Conservation (phyloP, 108 stramenopile genomes). For the Discostella stelligeroides region DNA sequence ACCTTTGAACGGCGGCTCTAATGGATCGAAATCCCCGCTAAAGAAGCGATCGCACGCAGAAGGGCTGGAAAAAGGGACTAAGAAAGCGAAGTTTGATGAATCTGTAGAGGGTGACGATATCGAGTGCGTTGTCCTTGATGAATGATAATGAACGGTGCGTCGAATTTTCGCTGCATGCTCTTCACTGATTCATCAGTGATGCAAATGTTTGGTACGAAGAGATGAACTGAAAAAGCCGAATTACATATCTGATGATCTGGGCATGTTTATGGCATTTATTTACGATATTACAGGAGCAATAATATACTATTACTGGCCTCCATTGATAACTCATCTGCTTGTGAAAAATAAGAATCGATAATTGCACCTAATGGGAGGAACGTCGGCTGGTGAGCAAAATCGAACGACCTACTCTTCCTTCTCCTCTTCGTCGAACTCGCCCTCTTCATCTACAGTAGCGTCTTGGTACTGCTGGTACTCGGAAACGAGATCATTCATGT, state of each 20-base stretch:
- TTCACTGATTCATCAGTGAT: too few species aligned
- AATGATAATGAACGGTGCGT: background rate
- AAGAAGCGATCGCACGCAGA: conserved; percentile 23
- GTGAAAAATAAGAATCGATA: conserved; percentile 5
- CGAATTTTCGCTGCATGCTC: too few species aligned
- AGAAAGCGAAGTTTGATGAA: conserved; percentile 54
- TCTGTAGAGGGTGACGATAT: conserved; percentile 3
- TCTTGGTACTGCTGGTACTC: conserved; percentile 93
- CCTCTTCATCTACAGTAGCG: conserved; percentile 82
- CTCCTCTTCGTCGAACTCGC: conserved; percentile 57
- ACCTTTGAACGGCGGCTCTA: conserved; percentile 10
- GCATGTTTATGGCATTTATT: background rate
- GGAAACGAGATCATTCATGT: conserved; percentile 83
- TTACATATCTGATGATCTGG: background rate
- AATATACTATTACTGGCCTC: conserved; percentile 5
- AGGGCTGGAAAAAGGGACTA: conserved; percentile 28
- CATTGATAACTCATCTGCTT: background rate
- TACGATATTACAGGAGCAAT: background rate
- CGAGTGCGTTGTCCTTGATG: background rate
- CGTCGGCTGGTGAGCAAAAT: background rate
- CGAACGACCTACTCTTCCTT: conserved; percentile 4
- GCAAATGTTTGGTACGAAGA: too few species aligned
- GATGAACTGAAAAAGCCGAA: too few species aligned
- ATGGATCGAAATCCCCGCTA: conserved; percentile 16
- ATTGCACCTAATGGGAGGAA: background rate